phyloP scores from a whole-genome alignment of 306 rosid genomes.

The Aeschynomene evenia region DNA sequence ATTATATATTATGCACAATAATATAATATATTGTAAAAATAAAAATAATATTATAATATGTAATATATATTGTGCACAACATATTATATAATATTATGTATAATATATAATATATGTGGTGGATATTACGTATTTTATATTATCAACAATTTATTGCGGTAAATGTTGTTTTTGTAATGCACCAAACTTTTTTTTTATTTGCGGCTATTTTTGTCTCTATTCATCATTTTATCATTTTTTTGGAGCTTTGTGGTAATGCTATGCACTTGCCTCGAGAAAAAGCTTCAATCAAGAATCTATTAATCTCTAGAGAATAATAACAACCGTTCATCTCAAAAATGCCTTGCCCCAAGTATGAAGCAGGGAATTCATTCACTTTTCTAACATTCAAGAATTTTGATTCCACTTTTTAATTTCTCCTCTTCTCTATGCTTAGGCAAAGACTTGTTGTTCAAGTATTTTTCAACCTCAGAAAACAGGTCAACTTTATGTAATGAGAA shows the following conservation, averaged over 20 bases:
- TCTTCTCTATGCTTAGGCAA: slow-evolving; percentile 19
- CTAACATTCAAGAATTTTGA: slow-evolving; percentile 1
- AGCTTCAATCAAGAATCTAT: slow-evolving; percentile 37
- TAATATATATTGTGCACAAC: too few species aligned
- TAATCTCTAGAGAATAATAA: slow-evolving; percentile 28
- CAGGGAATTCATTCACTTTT: slow-evolving; percentile 46
- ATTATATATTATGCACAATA: too few species aligned
- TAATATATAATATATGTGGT: too few species aligned
- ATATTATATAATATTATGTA: too few species aligned
- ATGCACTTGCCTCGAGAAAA: slow-evolving; percentile 21
- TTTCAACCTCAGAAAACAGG: background rate
- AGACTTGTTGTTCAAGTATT: slow-evolving; percentile 27
- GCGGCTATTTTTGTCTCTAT: slow-evolving; percentile 28
- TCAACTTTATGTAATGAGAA: slow-evolving; percentile 15
- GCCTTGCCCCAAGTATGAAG: slow-evolving; percentile 43
- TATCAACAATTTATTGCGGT: too few species aligned
- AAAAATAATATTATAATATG: too few species aligned
- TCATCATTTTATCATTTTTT: slow-evolving; percentile 31
- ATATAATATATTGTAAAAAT: too few species aligned
- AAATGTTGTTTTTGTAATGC: too few species aligned
- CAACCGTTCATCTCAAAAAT: slow-evolving; percentile 37
- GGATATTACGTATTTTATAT: too few species aligned
- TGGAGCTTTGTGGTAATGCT: slow-evolving; percentile 25
- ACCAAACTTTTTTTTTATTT: too few species aligned
- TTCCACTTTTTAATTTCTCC: slow-evolving; percentile 25